phyloP scores from a whole-genome alignment of 352 stramenopile species.

The Globisporangium nodosum region DNA sequence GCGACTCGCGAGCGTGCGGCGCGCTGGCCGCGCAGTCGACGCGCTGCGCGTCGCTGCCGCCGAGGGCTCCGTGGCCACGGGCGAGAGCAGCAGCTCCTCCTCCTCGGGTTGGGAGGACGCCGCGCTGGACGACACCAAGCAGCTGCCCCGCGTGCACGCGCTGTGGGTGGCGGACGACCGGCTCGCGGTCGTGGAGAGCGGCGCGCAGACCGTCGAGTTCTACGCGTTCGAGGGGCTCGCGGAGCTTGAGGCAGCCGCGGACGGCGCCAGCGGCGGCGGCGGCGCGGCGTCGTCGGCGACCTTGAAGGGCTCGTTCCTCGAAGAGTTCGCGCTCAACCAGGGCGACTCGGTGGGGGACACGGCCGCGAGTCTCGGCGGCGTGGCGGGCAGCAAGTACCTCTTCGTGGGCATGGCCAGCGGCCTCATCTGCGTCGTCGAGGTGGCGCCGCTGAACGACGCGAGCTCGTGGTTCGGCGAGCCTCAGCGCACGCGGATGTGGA shows the following conservation, averaged over 20 bases:
- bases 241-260: constrained; percentile 8
- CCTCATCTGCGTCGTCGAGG: constrained; percentile 60
- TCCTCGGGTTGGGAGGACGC: constrained; percentile 1
- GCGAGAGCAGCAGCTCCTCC: constrained; percentile 8
- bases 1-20: constrained; percentile 28
- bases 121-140: background rate
- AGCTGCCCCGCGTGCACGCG: constrained; percentile 34
- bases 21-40: constrained; percentile 20
- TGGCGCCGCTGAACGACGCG: constrained; percentile 14
- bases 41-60: background rate
- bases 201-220: constrained; percentile 55
- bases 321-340: constrained; percentile 59
- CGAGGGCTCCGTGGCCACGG: background rate
- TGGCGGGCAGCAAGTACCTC: constrained; percentile 48
- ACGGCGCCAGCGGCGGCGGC: constrained; percentile 1
- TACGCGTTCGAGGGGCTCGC: constrained; percentile 59
- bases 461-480: constrained; percentile 28
- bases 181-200: constrained; percentile 63
- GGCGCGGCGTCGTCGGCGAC: background rate
- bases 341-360: constrained; percentile 36
- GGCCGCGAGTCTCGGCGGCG: constrained; percentile 34
- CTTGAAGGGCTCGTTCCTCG: constrained; percentile 26
- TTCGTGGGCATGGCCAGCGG: constrained; percentile 76
- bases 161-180: constrained; percentile 45
- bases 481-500: constrained; percentile 49